Evolutionary conservation across 306 rosid species (phyloP), one percentile per base, ranked within the genome.

Genomic region (Rubus idaeus): DNA sequence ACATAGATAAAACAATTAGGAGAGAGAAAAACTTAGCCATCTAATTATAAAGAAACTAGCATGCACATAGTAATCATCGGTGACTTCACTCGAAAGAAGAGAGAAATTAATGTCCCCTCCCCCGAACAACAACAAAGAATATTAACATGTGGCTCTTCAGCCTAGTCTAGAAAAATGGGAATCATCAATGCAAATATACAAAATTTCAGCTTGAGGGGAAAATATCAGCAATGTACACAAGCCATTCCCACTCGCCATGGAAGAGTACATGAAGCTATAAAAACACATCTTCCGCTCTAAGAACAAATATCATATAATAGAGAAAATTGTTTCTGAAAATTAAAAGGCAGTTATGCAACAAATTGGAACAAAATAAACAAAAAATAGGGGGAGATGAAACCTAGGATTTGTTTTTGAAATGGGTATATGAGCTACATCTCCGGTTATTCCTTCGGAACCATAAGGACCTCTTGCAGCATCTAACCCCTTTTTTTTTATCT

Each of bases 401-500:
- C 94, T 85, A 73, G 62, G 18, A 72, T 77, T 80, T 77, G 82
- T 70, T 82, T 84, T 61, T 40, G 79, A 76, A 23, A 65, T 58
- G 7, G 58, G 63, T 70, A 39, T 68, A 56, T 86, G 82, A 41
- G 73, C 42, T 57, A 83, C 44, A 74, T 78, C 83, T 67, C 70
- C 75, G 65, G 70, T 69, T 58, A 67, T 71, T 67, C 77, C 74
- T 1, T 65, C 35, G 39, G 90, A 73, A 84, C 74, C 55, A 62
- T 74, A 61, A 44, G 75, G 81, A 57, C 21, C 62, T 61, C 70
- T 56, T 35, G 73, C 82, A 77, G 79, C 78, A 65, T 70, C 84
- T 11, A 40, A 75, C 56, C 73, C 71, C 70, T 70, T 85, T 76
- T 85, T 76, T 71, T 73, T 62, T 84, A 80, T 76, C 83, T 94